These are phyloP conservation scores for Cordyceps cateniannulata DNA, from an alignment of 2,329 filamentous ascomycete species.

Conservation along the genomic window DNA sequence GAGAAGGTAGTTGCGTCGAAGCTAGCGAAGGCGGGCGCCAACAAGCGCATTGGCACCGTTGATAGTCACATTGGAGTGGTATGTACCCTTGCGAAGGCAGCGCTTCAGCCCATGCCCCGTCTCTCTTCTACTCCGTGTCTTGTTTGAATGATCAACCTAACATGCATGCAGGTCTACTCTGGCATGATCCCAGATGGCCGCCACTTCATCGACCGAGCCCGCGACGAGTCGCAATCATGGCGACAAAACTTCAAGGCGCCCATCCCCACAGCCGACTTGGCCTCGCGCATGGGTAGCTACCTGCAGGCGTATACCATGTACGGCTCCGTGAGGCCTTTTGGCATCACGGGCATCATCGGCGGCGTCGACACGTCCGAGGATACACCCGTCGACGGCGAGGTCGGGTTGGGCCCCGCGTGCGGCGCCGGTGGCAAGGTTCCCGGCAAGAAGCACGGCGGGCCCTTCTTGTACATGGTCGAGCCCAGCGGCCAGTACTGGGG, in stretches of 20 bases:
- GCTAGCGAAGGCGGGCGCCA: slow-evolving; percentile 87
- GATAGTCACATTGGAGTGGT: slow-evolving; percentile 93
- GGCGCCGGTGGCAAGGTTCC: slow-evolving; percentile 78
- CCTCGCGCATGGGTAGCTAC: slow-evolving; percentile 90
- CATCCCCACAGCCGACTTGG: slow-evolving; percentile 81
- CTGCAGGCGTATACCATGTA: slow-evolving; percentile 97
- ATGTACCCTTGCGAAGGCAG: slow-evolving; percentile 29
- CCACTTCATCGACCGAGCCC: slow-evolving; percentile 89
- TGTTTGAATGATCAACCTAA: background rate
- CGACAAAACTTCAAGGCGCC: slow-evolving; percentile 90
- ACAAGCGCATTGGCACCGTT: slow-evolving; percentile 93
- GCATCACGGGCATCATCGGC: slow-evolving; percentile 88
- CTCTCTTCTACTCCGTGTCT: background rate
- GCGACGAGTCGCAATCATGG: slow-evolving; percentile 90
- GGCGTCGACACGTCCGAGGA: slow-evolving; percentile 90
- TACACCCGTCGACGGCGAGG: slow-evolving; percentile 80
- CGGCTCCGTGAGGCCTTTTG: slow-evolving; percentile 92
- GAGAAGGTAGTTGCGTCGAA: slow-evolving; percentile 97
- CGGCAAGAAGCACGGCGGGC: slow-evolving; percentile 74
- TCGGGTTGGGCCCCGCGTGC: slow-evolving; percentile 69
- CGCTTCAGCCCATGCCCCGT: too few relatives aligned
- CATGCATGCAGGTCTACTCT: slow-evolving; percentile 66
- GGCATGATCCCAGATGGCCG: slow-evolving; percentile 91
- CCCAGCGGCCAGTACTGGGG: slow-evolving; percentile 97
- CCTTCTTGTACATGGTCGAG: slow-evolving; percentile 98